Base-by-base conservation (phyloP, 768 basidiomycete genomes). In the Boletus bicolor region DNA sequence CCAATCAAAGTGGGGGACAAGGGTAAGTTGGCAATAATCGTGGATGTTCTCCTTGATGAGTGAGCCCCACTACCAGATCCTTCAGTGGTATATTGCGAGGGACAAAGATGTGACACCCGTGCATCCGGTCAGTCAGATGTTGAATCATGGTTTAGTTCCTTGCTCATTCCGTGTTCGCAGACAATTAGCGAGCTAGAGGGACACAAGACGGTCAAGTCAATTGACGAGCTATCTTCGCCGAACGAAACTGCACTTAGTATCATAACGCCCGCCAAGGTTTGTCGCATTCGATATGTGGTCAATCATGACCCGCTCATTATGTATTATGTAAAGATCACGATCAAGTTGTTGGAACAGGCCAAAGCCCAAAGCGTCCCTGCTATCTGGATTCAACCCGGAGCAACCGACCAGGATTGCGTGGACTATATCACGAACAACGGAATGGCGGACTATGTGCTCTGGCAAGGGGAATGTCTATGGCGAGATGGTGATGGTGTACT, bases 311-410 rank as follows among this genome's bases (percentile, higher is more conserved):
- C 17, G 41, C 54, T 57, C 39, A 39, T 21, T 17, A 7, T 21
- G 26, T n/a, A 6, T 37, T 8, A 3, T 30, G n/a, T 50, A 14
- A 60, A 92, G 89, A 73, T 93, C 41, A 93, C 91, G 10, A 79
- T 91, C 44, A 75, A 73, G 24, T 60, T 91, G 51, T 72, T 93
- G 63, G 74, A 86, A 67, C 77, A 84, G 55, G 87, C 86, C 8
- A 85, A 85, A 68, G 77, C 78, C n/a, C 79, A 83, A n/a, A 70
- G 72, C n/a, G 70, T 91, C n/a, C 87, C 85, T 6, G 79, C 85
- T 4, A 77, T 93, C 43, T 96, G 93, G 93, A 80, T 95, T 32
- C 93, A 96, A 68, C 93, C 93, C 7, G 92, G 92, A 21, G 90
- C 92, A 7, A 85, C 87, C 60, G 86, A 91, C 63, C 78, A 75